Evolutionary conservation across 805 yeast species (phyloP).

Genomic region (Wickerhamiella kurtzmanii): DNA sequence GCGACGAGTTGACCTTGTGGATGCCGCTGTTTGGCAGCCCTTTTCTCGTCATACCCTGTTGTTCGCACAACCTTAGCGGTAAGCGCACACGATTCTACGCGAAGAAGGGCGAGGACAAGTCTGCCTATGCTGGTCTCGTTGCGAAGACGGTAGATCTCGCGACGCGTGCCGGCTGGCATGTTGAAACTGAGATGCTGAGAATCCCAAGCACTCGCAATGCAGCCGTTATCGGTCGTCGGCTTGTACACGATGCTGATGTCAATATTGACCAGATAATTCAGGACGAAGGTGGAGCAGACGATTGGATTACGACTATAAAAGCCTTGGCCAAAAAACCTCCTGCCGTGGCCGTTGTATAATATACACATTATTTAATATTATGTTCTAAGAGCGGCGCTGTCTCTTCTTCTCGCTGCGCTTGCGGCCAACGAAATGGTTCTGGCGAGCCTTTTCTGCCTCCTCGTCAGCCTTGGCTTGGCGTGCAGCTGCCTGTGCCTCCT

Average conservation of each 20-base stretch:
- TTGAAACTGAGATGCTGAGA: slow-evolving; percentile 72
- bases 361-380: background rate
- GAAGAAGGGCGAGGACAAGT: slow-evolving; percentile 27
- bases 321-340: background rate
- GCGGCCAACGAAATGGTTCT: slow-evolving; percentile 23
- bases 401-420: slow-evolving; percentile 24
- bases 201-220: slow-evolving; percentile 92
- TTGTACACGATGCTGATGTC: slow-evolving; percentile 1
- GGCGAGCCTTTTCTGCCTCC: slow-evolving; percentile 12
- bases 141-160: slow-evolving; percentile 71
- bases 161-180: slow-evolving; percentile 62
- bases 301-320: slow-evolving; percentile 52
- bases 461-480: slow-evolving; percentile 16
- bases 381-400: slow-evolving; percentile 3
- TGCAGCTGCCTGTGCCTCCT: slow-evolving; percentile 14
- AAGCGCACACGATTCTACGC: slow-evolving; percentile 44
- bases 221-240: slow-evolving; percentile 60
- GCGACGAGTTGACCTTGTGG: slow-evolving; percentile 94
- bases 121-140: slow-evolving; percentile 75
- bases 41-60: slow-evolving; percentile 86
- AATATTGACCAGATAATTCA: slow-evolving; percentile 44
- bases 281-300: slow-evolving; percentile 78
- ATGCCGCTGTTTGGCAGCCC: slow-evolving; percentile 69
- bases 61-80: slow-evolving; percentile 80
- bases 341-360: background rate